Base-by-base conservation (phyloP, 1,284 basidiomycete species). In the Cryptococcus amylolentus region DNA sequence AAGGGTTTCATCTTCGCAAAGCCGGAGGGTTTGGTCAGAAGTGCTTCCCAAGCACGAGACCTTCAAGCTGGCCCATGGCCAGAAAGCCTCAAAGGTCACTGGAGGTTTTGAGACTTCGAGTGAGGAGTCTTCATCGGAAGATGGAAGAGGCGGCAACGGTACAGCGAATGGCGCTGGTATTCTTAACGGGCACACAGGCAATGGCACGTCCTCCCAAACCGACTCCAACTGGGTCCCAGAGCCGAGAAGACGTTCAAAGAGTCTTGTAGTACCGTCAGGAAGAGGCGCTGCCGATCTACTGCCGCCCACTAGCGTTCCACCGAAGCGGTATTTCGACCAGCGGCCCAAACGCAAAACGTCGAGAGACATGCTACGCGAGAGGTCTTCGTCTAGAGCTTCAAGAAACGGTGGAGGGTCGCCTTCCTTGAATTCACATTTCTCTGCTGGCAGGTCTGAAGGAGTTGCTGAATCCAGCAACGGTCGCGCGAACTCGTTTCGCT, bases 101-200 rank as follows among this genome's bases (percentile, higher is more conserved):
- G 73, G 73, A 18, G 73, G 73, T 1, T 75, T 69, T 55, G 70
- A 73, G 57, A 62, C 64, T 8, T 68, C 63, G 52, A 60, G 63
- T 13, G 67, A 63, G 14, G 70, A 70, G 23, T 52, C 42, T 3
- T 45, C 54, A 5, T 53, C 49, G 13, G 57, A 59, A 50, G 13
- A 41, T 54, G 3, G 49, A 14, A 13, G 37, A 49, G 12, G 46
- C 37, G 12, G 41, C 37, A 14, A 51, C 2, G 43, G 46, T 4
- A 57, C 56, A 2, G 39, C 13, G 20, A 45, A 20, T 38, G 40
- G 42, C 6, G 26, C 51, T 13, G 12, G n/a, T 9, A 35, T 37
- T 18, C 23, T 16, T 42, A 16, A 23, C n/a, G 41, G n/a, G 5
- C 16, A 28, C 38, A 39, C 35, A 35, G 46, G 31, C 20, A 49